Percentiles rank a stretch among this genome's conserved stretches.
Evolutionary conservation across 2,329 filamentous ascomycete species (phyloP).

Genomic region (Verticillium dahliae): DNA sequence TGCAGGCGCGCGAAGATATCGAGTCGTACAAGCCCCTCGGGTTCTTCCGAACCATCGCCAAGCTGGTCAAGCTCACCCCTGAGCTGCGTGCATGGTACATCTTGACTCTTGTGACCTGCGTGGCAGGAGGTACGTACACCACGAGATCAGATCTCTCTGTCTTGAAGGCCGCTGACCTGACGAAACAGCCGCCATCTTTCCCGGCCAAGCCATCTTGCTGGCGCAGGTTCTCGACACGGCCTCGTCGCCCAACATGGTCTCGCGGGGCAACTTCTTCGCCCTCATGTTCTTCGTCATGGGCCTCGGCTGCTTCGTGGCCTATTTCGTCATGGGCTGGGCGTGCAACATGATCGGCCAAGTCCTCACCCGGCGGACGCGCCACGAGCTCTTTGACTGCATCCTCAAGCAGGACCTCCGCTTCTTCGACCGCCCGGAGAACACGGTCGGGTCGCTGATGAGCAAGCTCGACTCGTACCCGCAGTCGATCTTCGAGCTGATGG

Average conservation of each 20-base stretch:
- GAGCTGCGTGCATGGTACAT: slow-evolving; percentile 9
- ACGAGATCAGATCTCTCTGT: neutral
- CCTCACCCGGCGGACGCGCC: neutral
- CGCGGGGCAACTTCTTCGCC: slow-evolving; percentile 30
- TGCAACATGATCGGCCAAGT: slow-evolving; percentile 7
- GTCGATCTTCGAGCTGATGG: slow-evolving; percentile 11
- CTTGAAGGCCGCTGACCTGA: neutral
- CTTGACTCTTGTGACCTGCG: neutral
- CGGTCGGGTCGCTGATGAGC: slow-evolving; percentile 16
- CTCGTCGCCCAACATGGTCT: neutral
- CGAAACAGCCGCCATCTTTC: neutral
- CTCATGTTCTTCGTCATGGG: slow-evolving; percentile 22
- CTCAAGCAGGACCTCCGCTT: slow-evolving; percentile 13
- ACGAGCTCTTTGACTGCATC: slow-evolving; percentile 15
- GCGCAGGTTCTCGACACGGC: neutral
- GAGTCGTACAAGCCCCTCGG: neutral
- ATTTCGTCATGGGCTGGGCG: slow-evolving; percentile 13
- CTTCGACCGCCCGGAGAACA: slow-evolving; percentile 16
- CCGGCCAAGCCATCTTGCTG: neutral
- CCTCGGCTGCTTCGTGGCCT: slow-evolving; percentile 13
- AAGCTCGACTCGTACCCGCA: slow-evolving; percentile 15
- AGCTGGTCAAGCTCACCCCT: slow-evolving; percentile 5
- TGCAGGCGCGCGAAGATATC: slow-evolving; percentile 6
- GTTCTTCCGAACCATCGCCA: slow-evolving; percentile 7
- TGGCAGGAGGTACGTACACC: neutral